Evolutionary conservation across 2,329 filamentous ascomycete species (phyloP).

Genomic region (Hymenoscyphus salicellus): DNA sequence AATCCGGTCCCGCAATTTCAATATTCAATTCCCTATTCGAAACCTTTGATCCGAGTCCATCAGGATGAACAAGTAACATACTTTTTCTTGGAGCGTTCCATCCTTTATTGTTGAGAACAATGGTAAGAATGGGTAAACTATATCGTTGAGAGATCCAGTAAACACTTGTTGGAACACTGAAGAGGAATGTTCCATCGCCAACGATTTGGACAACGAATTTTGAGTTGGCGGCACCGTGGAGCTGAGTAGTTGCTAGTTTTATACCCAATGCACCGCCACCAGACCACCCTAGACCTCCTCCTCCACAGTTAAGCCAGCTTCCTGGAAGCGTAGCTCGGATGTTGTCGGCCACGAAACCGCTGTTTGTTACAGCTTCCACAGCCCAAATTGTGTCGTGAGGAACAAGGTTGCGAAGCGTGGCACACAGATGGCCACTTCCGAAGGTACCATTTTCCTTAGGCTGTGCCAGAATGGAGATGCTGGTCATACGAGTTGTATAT

Average conservation of each 20-base stretch:
- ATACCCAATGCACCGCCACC: slow-evolving; percentile 73
- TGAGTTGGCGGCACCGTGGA: slow-evolving; percentile 49
- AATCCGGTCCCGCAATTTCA: slow-evolving; percentile 63
- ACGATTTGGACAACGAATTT: slow-evolving; percentile 64
- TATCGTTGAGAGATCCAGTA: slow-evolving; percentile 69
- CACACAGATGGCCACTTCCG: slow-evolving; percentile 50
- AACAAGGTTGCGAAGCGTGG: slow-evolving; percentile 50
- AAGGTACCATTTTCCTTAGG: slow-evolving; percentile 58
- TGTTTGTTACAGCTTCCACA: slow-evolving; percentile 75
- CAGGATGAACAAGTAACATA: slow-evolving; percentile 62
- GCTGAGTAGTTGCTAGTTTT: slow-evolving; percentile 60
- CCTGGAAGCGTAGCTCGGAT: slow-evolving; percentile 65
- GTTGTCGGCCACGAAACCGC: slow-evolving; percentile 65
- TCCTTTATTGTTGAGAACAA: slow-evolving; percentile 67
- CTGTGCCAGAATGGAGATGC: slow-evolving; percentile 54
- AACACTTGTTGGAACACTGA: slow-evolving; percentile 61
- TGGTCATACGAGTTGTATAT: slow-evolving; percentile 57
- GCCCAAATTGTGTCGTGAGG: slow-evolving; percentile 70
- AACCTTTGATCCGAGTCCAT: slow-evolving; percentile 59
- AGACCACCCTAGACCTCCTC: slow-evolving; percentile 77
- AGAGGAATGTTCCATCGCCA: slow-evolving; percentile 66
- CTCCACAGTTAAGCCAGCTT: slow-evolving; percentile 78
- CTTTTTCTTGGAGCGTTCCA: slow-evolving; percentile 65
- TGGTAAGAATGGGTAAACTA: slow-evolving; percentile 62
- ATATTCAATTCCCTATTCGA: slow-evolving; percentile 65